These are phyloP conservation scores for Dalechampia spathulata DNA, from an alignment of 441 rosid genomes.

Conservation along the genomic window DNA sequence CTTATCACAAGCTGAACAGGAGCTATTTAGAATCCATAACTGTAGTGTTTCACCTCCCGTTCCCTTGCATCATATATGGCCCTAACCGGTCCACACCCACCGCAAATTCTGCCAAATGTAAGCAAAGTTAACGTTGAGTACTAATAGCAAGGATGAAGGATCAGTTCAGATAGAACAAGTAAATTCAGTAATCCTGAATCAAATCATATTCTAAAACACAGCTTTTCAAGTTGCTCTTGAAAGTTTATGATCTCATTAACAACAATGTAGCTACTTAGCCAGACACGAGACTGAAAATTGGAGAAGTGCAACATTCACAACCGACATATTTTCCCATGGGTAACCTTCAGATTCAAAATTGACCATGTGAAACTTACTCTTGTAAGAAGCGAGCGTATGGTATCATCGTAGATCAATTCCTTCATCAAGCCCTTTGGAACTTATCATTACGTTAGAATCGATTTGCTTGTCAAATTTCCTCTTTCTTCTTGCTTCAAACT, in stretches of 20 bases:
- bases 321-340: too few species aligned
- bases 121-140: too few species aligned
- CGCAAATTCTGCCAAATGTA: slow-evolving; percentile 4
- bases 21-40: slow-evolving; percentile 5
- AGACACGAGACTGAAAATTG: too few species aligned
- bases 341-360: too few species aligned
- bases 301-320: too few species aligned
- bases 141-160: too few species aligned
- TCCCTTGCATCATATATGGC: not conserved
- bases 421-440: slow-evolving; percentile 87
- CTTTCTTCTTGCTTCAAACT: slow-evolving; percentile 87
- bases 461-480: slow-evolving; percentile 95
- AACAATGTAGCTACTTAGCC: too few species aligned
- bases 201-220: too few species aligned
- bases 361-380: slow-evolving; percentile 9
- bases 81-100: not conserved
- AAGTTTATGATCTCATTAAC: too few species aligned
- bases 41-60: not conserved
- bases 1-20: slow-evolving; percentile 6
- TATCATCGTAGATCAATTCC: slow-evolving; percentile 66
- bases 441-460: slow-evolving; percentile 89
- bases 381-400: not conserved
- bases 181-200: too few species aligned
- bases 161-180: too few species aligned
- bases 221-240: too few species aligned